These are phyloP conservation scores for Amesomyces nigricolor DNA, from an alignment of 2,329 filamentous ascomycete species.

Conservation along the genomic window DNA sequence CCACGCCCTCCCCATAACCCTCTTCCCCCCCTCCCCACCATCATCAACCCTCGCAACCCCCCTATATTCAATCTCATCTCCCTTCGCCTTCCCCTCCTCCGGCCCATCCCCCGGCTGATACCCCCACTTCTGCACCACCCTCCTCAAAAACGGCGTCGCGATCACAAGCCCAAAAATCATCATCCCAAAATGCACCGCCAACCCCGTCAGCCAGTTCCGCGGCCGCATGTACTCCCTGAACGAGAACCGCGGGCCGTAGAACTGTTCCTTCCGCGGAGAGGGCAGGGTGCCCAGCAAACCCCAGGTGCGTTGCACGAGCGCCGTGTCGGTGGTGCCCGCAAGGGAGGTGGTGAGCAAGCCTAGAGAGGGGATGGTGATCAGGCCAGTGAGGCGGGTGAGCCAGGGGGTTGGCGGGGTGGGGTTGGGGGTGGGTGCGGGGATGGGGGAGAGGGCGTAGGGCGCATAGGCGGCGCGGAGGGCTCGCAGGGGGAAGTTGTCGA, in stretches of 20 bases:
- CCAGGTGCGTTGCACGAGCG: conserved; percentile 58
- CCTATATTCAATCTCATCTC: conserved; percentile 58
- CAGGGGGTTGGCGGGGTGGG: conserved; percentile 28
- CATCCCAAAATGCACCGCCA: conserved; percentile 44
- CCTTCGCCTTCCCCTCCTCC: conserved; percentile 46
- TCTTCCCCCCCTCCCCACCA: conserved; percentile 29
- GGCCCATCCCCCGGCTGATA: conserved; percentile 52
- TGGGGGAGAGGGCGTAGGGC: conserved; percentile 54
- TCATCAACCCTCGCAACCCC: conserved; percentile 58
- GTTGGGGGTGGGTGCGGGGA: conserved; percentile 36
- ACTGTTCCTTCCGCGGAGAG: conserved; percentile 35
- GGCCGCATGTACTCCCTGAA: conserved; percentile 51
- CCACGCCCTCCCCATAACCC: conserved; percentile 49
- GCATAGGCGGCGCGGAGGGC: conserved; percentile 41
- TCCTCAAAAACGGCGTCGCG: conserved; percentile 42
- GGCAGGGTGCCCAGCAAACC: conserved; percentile 48
- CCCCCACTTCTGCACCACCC: conserved; percentile 39
- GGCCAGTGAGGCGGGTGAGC: conserved; percentile 45
- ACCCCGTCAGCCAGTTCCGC: conserved; percentile 36
- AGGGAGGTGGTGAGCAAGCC: conserved; percentile 52
- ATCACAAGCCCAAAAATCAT: conserved; percentile 41
- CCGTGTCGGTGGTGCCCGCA: conserved; percentile 44
- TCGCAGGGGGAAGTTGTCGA: conserved; percentile 47
- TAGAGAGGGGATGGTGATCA: conserved; percentile 44
- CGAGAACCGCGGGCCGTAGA: conserved; percentile 57